Evolutionary conservation across 768 basidiomycete genomes (phyloP), one percentile per base, ranked within the genome.

Genomic region (Leccinellum rugosiceps): DNA sequence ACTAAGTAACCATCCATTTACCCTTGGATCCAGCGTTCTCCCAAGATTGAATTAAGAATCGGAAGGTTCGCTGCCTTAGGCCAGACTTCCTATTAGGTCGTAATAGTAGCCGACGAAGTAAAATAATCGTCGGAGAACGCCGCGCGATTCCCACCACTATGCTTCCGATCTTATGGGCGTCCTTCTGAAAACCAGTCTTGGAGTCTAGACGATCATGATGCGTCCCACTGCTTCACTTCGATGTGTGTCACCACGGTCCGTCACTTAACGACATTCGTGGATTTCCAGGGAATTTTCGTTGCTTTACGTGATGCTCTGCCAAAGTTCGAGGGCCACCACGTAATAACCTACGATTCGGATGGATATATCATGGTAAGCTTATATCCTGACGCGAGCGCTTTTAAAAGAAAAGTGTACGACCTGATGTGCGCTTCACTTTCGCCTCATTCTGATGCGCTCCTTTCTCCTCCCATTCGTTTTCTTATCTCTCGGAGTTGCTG

Each of bases 381-480:
- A n/a, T n/a, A n/a, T n/a, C n/a, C n/a, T 26, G 21, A 50, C 10
- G 17, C 23, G 7, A 30, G 11, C 3, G 6, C 4, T 6, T 9
- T 34, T 35, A 35, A 30, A 44, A 58, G 32, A 31, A n/a, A 5
- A 34, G 14, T 11, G 34, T 43, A 26, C 26, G 48, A 58, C 17
- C 7, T 6, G 21, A 9, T 46, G 23, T 43, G 10, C 5, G 1
- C 2, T 32, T 15, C 30, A 4, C 48, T 51, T 52, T 31, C 8
- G 41, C 30, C 17, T 17, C 25, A 8, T 31, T 34, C 45, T 15
- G 10, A 6, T 68, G 67, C 65, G 59, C 7, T 61, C 58, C 15
- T 60, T 70, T 51, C 11, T 65, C 45, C 61, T 65, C 34, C 35
- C 67, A n/a, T 45, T 65, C 63, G 34, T 65, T 68, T 61, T 65